Evolutionary conservation across 768 basidiomycete species (phyloP).

Genomic region (Boletellus ananas): DNA sequence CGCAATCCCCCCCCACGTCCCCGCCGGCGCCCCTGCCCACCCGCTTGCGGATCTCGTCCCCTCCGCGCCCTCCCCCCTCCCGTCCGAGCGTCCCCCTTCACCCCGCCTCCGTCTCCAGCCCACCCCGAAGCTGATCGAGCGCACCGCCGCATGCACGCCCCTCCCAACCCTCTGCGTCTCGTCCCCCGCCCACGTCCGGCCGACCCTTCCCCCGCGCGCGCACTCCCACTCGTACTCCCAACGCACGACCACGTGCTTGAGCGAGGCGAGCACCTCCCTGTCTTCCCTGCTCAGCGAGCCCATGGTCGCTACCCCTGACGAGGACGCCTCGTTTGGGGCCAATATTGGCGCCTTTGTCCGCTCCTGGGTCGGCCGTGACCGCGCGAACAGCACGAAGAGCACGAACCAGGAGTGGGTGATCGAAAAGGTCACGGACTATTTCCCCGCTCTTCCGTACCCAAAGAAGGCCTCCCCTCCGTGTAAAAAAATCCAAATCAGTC

Average conservation of each 20-base stretch:
- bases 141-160: constrained; percentile 28
- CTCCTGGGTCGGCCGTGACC: constrained; percentile 26
- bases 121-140: constrained; percentile 35
- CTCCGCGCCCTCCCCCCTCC: neutral
- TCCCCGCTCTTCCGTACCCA: constrained; percentile 16
- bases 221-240: constrained; percentile 33
- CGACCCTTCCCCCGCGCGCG: constrained; percentile 26
- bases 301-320: constrained; percentile 39
- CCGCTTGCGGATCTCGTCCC: too few species aligned
- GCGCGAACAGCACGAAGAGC: constrained; percentile 20
- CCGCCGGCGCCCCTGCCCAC: too few species aligned
- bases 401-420: constrained; percentile 27
- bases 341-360: constrained; percentile 43
- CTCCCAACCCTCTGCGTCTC: constrained; percentile 52
- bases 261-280: constrained; percentile 47
- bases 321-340: constrained; percentile 41
- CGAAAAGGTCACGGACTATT: constrained; percentile 32
- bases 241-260: constrained; percentile 32
- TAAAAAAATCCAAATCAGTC: constrained; percentile 21
- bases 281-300: constrained; percentile 46
- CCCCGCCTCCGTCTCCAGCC: constrained; percentile 23
- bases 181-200: constrained; percentile 33
- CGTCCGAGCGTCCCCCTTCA: constrained; percentile 13
- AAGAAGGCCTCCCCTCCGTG: constrained; percentile 14
- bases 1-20: too few species aligned